Evolutionary conservation across 352 stramenopile genomes (phyloP).

Genomic region (Phytophthora sansomeana): DNA sequence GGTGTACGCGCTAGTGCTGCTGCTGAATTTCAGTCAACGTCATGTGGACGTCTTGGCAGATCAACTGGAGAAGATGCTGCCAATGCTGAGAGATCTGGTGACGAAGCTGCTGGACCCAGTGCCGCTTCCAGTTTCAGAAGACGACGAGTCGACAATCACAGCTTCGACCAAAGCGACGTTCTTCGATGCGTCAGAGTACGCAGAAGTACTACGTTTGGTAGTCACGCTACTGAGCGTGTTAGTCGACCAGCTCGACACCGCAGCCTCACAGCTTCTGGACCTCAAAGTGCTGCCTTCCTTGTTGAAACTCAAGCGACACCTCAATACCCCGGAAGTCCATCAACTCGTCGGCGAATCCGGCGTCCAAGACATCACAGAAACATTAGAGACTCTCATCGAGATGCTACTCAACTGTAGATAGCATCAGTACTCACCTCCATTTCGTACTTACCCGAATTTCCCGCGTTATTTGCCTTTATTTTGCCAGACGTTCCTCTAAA

Average conservation of each 20-base stretch:
- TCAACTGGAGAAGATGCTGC: slow-evolving; percentile 35
- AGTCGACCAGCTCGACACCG: slow-evolving; percentile 48
- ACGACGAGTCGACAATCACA: not conserved
- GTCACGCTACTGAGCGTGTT: slow-evolving; percentile 64
- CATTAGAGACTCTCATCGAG: slow-evolving; percentile 48
- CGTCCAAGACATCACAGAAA: slow-evolving; percentile 39
- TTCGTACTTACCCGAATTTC: slow-evolving; percentile 28
- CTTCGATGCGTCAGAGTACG: slow-evolving; percentile 49
- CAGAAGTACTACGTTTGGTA: slow-evolving; percentile 63
- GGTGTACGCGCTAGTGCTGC: slow-evolving; percentile 75
- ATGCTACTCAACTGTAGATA: slow-evolving; percentile 38
- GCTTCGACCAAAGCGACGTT: not conserved
- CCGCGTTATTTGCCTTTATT: slow-evolving; percentile 3
- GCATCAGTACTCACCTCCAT: not conserved
- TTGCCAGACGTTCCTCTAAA: not conserved
- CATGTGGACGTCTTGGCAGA: slow-evolving; percentile 46
- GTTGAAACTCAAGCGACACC: slow-evolving; percentile 44
- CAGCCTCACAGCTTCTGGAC: slow-evolving; percentile 47
- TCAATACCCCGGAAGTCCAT: slow-evolving; percentile 18
- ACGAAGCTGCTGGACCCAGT: slow-evolving; percentile 33
- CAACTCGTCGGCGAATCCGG: slow-evolving; percentile 30
- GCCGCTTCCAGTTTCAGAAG: slow-evolving; percentile 10
- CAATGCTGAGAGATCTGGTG: slow-evolving; percentile 51
- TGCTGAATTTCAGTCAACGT: slow-evolving; percentile 79
- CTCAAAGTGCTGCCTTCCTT: slow-evolving; percentile 44